Conservation (phyloP, 257 asterid genomes). For the Primulina eburnea region DNA sequence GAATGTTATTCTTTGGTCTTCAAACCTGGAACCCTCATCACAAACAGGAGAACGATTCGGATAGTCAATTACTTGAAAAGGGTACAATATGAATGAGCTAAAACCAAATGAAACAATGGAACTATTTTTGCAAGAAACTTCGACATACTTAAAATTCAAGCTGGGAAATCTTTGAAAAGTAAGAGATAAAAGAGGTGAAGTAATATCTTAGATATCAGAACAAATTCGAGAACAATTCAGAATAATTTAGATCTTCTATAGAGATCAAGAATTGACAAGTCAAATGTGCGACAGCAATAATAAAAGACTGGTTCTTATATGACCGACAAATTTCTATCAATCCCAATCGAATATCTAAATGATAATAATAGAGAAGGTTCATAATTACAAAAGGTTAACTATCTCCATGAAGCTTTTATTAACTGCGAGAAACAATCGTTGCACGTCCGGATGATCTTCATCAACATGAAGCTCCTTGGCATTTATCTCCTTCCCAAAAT, state of each 20-base stretch:
- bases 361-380: neutral
- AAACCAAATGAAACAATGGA: neutral
- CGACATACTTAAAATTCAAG: neutral
- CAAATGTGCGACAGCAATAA: neutral
- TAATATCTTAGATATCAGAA: too few relatives aligned
- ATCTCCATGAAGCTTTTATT: slow-evolving; percentile 98
- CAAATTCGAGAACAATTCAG: neutral
- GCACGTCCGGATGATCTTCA: slow-evolving; percentile 75
- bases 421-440: slow-evolving; percentile 64
- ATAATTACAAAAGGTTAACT: slow-evolving; percentile 16
- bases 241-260: neutral
- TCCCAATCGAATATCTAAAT: neutral
- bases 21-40: neutral
- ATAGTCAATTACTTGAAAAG: neutral
- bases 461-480: slow-evolving; percentile 82
- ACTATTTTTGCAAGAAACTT: neutral
- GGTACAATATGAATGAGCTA: neutral
- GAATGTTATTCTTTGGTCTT: neutral
- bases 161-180: neutral
- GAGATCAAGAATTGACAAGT: neutral
- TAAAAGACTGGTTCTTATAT: neutral
- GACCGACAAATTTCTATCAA: slow-evolving; percentile 11
- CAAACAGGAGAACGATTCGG: neutral
- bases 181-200: neutral
- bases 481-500: slow-evolving; percentile 85